These are phyloP conservation scores for Colletotrichum sojae DNA, from an alignment of 2,329 filamentous ascomycete genomes.

Conservation along the genomic window DNA sequence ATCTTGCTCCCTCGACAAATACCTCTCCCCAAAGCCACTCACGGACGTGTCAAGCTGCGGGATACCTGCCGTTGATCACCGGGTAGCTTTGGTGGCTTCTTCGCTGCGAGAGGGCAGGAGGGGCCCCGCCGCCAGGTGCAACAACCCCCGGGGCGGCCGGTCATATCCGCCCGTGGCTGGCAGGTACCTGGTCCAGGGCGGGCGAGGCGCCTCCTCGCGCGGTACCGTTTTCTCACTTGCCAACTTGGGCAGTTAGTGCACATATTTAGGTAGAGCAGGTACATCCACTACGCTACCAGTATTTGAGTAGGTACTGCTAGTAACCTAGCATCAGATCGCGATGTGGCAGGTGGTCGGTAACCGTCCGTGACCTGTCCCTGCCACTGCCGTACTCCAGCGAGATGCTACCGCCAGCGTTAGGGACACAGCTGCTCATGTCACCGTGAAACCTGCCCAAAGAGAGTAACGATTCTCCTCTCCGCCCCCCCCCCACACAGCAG, in stretches of 20 bases:
- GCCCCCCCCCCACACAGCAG: too few relatives aligned
- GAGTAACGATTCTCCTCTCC: constrained; percentile 3
- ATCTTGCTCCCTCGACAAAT: too few relatives aligned
- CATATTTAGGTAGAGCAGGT: background rate
- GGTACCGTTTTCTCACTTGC: background rate
- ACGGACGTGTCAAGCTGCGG: background rate
- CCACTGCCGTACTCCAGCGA: background rate
- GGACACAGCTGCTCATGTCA: constrained; percentile 21
- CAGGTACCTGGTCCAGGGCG: constrained; percentile 2
- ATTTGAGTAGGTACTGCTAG: background rate
- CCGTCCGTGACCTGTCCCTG: constrained; percentile 16
- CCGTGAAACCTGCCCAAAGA: constrained; percentile 23
- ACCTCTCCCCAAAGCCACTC: background rate
- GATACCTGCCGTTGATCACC: constrained; percentile 25
- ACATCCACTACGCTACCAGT: background rate
- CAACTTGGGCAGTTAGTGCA: background rate
- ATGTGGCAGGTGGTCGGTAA: constrained; percentile 27
- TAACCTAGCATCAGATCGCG: constrained; percentile 24
- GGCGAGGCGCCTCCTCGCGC: background rate
- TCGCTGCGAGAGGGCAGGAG: background rate
- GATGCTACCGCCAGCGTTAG: constrained; percentile 13
- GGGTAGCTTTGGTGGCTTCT: background rate
- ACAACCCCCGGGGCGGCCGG: constrained; percentile 18
- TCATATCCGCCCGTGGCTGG: constrained; percentile 28
- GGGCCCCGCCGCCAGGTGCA: constrained; percentile 24